These are phyloP conservation scores for Luffa aegyptiaca DNA, from an alignment of 306 rosid genomes.

Conservation along the genomic window DNA sequence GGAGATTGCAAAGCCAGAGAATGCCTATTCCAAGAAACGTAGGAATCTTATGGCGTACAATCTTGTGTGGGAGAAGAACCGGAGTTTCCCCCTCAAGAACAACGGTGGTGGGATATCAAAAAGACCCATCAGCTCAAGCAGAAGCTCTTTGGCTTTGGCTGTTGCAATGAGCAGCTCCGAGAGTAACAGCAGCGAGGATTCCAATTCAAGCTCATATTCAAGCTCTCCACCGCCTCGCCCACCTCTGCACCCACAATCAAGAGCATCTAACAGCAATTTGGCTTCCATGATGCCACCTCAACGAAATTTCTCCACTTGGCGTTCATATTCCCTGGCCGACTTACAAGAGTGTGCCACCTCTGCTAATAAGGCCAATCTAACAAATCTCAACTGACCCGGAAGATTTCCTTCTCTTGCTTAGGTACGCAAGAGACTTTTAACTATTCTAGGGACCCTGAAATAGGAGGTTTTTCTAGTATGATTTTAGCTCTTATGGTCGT, in stretches of 20 bases:
- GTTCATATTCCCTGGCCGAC: conserved; percentile 57
- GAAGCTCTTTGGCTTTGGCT: conserved; percentile 70
- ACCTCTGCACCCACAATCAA: conserved; percentile 31
- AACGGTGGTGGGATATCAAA: conserved; percentile 60
- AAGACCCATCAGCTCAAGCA: conserved; percentile 56
- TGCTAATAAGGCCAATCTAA: conserved; percentile 1
- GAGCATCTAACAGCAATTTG: background rate
- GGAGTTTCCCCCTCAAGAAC: conserved; percentile 40
- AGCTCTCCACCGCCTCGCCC: conserved; percentile 36
- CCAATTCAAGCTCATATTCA: conserved; percentile 26
- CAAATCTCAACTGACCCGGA: conserved; percentile 4
- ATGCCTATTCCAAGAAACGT: conserved; percentile 58
- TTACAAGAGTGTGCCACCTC: conserved; percentile 38
- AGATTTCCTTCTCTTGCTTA: conserved; percentile 6
- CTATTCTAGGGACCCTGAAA: background rate
- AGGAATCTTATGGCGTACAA: conserved; percentile 52
- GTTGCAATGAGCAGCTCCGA: conserved; percentile 60
- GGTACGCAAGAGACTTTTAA: conserved; percentile 7
- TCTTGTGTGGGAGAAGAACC: conserved; percentile 52
- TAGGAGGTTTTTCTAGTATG: background rate
- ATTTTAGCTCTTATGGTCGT: conserved; percentile 3
- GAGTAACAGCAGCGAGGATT: conserved; percentile 49
- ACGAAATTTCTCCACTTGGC: conserved; percentile 20
- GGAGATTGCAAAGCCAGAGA: conserved; percentile 75
- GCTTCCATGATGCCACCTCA: conserved; percentile 20